A percentile compares a stretch with the other conserved stretches of the same genome.
These are phyloP conservation scores for Clonostachys rosea DNA, from an alignment of 2,329 filamentous ascomycete species.

Conservation along the genomic window DNA sequence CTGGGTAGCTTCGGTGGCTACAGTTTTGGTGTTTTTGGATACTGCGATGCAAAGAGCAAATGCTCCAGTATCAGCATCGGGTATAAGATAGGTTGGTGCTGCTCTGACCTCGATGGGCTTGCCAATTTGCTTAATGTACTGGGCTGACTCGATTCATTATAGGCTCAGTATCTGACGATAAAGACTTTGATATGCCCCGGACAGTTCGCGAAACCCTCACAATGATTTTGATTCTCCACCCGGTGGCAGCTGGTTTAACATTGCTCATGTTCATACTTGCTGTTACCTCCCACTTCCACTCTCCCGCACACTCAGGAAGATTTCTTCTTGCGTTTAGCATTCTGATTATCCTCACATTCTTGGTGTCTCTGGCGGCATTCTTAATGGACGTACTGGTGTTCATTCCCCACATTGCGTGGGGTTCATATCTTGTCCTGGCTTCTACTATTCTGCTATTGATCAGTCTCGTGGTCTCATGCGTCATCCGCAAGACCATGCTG, in stretches of 20 bases:
- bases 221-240: conserved; percentile 86
- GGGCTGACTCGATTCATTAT: background rate
- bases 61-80: conserved; percentile 78
- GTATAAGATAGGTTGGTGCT: conserved; percentile 72
- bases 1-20: conserved; percentile 72
- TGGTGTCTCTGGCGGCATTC: conserved; percentile 82
- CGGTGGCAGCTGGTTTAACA: conserved; percentile 80
- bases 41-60: conserved; percentile 55
- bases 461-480: conserved; percentile 82
- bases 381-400: conserved; percentile 92
- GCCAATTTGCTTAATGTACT: background rate
- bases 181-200: conserved; percentile 51
- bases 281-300: conserved; percentile 77
- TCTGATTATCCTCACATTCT: conserved; percentile 76
- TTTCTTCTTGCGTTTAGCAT: conserved; percentile 85
- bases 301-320: conserved; percentile 81
- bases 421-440: conserved; percentile 86
- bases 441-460: conserved; percentile 82
- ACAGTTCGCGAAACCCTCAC: conserved; percentile 64
- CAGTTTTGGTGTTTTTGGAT: conserved; percentile 91
- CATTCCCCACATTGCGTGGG: conserved; percentile 90
- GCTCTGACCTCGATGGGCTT: too few relatives aligned
- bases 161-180: background rate
- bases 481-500: conserved; percentile 89
- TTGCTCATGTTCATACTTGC: conserved; percentile 81